Evolutionary conservation across 352 stramenopile species (phyloP), one percentile per base, ranked within the genome.

Genomic region (Phytophthora cajani): DNA sequence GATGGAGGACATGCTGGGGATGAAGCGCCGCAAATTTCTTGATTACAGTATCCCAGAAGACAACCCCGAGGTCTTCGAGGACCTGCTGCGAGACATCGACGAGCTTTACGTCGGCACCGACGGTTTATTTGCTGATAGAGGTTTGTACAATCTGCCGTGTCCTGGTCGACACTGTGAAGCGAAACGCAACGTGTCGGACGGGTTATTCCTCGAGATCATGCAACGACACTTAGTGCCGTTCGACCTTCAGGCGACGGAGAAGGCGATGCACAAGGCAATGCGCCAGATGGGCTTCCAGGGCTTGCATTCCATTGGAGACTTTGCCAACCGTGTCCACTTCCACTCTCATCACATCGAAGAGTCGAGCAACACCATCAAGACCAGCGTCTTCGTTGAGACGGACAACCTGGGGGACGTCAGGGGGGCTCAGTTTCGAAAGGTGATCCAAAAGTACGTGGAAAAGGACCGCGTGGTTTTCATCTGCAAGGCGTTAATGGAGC

Each of bases 181-280:
- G 0, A 67, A n/a, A 19, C 49, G 66, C 23, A 56, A 72, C 25
- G 30, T 69, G 12, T 46, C 52, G 6, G 67, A 69, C 8, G 69
- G 64, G 2, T 32, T 67, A 23, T 82, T 82, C 46, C 23, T 82
- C 11, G 68, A 82, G 11, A 19, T 82, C 1, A 57, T 67, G 19
- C 53, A 82, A n/a, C 56, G 58, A 5, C 62, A 74, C 3, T 2
- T 40, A 8, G 42, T 82, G 19, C 75, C 75, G 1, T 82, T 82
- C 32, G 50, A 58, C 5, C 11, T 64, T 5, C 19, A 21, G 9
- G 52, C 40, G 1, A 64, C 64, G 2, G 58, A 64, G 25, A 50
- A 51, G 27, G 70, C 70, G 1, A 21, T 73, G 19, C 70, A 66
- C 55, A 66, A 63, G 21, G 21, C 21, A 3, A 49, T 71, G 36